Conservation (phyloP, 1,284 basidiomycete species). For the Apiotrichum laibachii region DNA sequence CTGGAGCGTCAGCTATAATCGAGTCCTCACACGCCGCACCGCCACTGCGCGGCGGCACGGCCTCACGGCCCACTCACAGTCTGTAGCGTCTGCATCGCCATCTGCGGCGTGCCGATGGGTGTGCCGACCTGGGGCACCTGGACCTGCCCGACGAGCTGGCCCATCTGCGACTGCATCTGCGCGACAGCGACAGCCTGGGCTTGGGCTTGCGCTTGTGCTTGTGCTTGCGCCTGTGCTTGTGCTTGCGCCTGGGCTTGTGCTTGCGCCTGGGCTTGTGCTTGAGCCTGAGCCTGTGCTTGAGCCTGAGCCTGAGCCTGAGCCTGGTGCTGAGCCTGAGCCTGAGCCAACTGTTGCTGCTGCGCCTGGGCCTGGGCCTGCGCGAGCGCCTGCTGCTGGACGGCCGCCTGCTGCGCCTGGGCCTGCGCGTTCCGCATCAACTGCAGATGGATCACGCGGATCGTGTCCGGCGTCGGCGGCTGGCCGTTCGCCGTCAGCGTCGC, state of each 20-base stretch:
- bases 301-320: slow-evolving; percentile 12
- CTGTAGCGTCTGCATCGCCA: slow-evolving; percentile 14
- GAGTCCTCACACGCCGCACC: not conserved
- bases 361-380: slow-evolving; percentile 10
- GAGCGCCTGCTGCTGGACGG: slow-evolving; percentile 1
- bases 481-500: slow-evolving; percentile 33
- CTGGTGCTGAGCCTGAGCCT: slow-evolving; percentile 13
- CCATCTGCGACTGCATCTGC: slow-evolving; percentile 8
- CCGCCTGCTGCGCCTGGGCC: slow-evolving; percentile 8
- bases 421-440: slow-evolving; percentile 29
- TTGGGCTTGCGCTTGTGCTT: slow-evolving; percentile 17
- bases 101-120: slow-evolving; percentile 15
- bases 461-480: slow-evolving; percentile 36
- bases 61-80: slow-evolving; percentile 7
- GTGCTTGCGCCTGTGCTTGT: slow-evolving; percentile 17
- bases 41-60: no score
- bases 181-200: slow-evolving; percentile 3
- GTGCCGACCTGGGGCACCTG: slow-evolving; percentile 9
- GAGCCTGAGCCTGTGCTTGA: slow-evolving; percentile 8
- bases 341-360: slow-evolving; percentile 16
- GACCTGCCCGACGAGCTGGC: slow-evolving; percentile 1
- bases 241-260: slow-evolving; percentile 15
- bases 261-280: slow-evolving; percentile 10
- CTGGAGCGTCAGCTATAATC: not conserved
- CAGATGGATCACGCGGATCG: slow-evolving; percentile 27